Conservation (phyloP, 345 rosid species). For the Crucihimalaya himalaica region DNA sequence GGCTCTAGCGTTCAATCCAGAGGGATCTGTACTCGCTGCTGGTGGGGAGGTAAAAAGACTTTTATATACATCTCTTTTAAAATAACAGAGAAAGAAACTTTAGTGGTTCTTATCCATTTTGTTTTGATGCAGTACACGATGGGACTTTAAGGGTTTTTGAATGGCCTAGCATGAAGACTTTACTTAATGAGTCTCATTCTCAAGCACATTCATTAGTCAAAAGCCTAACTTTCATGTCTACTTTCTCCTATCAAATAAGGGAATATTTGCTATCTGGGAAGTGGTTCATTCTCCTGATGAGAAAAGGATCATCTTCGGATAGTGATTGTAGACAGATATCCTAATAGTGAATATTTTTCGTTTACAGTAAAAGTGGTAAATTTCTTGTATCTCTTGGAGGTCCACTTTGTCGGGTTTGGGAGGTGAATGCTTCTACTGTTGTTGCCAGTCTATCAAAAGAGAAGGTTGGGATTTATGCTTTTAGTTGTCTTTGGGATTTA, state of each 20-base stretch:
- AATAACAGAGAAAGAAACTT: neutral
- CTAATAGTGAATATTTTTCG: constrained; percentile 28
- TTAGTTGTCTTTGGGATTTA: too few species aligned
- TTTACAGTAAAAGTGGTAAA: constrained; percentile 77
- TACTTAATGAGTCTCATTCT: constrained; percentile 62
- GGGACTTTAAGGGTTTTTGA: constrained; percentile 80
- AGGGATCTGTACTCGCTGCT: constrained; percentile 68
- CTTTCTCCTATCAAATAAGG: neutral
- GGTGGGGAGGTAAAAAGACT: constrained; percentile 82
- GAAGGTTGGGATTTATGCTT: too few species aligned
- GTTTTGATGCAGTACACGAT: constrained; percentile 80
- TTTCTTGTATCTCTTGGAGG: constrained; percentile 78
- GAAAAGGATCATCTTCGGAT: neutral
- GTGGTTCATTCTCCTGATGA: neutral
- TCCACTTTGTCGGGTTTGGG: constrained; percentile 90
- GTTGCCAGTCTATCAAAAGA: constrained; percentile 66
- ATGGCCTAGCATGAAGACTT: constrained; percentile 85
- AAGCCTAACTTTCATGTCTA: constrained; percentile 79
- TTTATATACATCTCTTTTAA: neutral
- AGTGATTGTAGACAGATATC: constrained; percentile 8
- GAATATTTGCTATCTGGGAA: neutral
- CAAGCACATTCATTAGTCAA: constrained; percentile 67
- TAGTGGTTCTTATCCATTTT: constrained; percentile 36
- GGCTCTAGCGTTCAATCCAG: constrained; percentile 65
- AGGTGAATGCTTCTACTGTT: constrained; percentile 55